These are phyloP conservation scores for Biancaea sappan DNA, from an alignment of 306 rosid species.

Conservation along the genomic window DNA sequence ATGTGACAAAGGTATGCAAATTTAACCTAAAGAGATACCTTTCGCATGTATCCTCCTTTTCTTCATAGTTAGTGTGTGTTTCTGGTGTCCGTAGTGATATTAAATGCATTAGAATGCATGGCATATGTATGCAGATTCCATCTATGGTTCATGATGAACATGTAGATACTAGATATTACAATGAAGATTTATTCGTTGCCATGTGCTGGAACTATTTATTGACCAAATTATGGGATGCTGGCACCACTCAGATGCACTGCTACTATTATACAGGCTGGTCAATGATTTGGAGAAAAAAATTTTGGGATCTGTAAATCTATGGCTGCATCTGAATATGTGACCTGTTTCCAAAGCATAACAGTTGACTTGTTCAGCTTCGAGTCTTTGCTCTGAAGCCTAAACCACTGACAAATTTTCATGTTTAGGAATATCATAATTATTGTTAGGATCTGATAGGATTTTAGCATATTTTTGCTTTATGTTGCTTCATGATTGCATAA, in stretches of 20 bases:
- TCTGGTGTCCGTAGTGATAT: background rate
- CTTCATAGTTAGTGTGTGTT: conserved; percentile 6
- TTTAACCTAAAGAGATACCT: background rate
- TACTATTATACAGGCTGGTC: background rate
- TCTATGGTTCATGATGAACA: background rate
- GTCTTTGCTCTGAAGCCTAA: background rate
- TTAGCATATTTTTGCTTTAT: background rate
- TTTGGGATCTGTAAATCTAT: conserved; percentile 3
- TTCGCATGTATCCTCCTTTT: background rate
- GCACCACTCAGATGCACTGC: background rate
- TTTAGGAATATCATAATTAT: background rate
- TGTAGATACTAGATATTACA: background rate
- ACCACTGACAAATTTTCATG: background rate
- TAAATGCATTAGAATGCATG: conserved; percentile 14
- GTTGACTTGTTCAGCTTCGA: conserved; percentile 13
- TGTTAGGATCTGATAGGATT: conserved; percentile 11
- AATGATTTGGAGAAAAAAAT: background rate
- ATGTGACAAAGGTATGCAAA: conserved; percentile 76
- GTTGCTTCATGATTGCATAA: background rate
- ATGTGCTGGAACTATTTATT: conserved; percentile 5
- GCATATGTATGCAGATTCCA: background rate
- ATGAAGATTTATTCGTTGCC: background rate
- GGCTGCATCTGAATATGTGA: background rate
- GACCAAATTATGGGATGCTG: background rate
- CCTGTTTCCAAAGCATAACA: background rate